Base-by-base conservation (phyloP, 805 yeast genomes). In the Candida cerambycidarum region DNA sequence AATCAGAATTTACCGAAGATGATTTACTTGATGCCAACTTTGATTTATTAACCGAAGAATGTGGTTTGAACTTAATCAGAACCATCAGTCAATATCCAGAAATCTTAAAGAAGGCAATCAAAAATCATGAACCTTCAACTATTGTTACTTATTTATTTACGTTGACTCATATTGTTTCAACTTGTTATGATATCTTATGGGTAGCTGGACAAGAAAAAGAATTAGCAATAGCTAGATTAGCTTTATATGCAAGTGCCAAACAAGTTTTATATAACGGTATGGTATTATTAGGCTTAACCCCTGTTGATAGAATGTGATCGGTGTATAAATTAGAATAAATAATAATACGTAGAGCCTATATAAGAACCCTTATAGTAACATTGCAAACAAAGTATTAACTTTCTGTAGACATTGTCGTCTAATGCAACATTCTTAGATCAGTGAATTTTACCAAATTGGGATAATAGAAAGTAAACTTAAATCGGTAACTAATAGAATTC, bases 131-230 rank as follows among this genome's bases (percentile, higher is more conserved):
- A 71, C 97, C 99, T 37, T 81, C 96, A 13, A 90, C 98, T 7
- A 71, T 93, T 43, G 97, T 93, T 47, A 92, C 98, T 11, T 93
- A 89, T 65, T 73, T 93, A 61, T 93, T 93, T 81, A 85, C 78
- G 67, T 76, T 93, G 57, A 81, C 97, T 11, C 99, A 93, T 63
- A 85, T 83, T 65, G 96, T 93, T 38, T 89, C 97, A 13, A 86
- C 93, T n/a, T 87, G 97, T 67, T 93, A 93, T 70, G 96, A 89
- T 59, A 83, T 87, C 39, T 75, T 93, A 61, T 89, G 99, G 95
- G 98, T 93, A 49, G 89, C 95, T 52, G 97, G 97, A 49, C 98
- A 93, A 72, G 85, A 83, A 49, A 79, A 79, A 59, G 90, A 85
- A 40, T 73, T 93, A 57, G 92, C 97, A 41, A 64, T 76, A 44